A percentile compares a stretch with the other conserved stretches of the same genome.
phyloP scores from a whole-genome alignment of 768 basidiomycete species.

The Termitomyces bulborhizus region DNA sequence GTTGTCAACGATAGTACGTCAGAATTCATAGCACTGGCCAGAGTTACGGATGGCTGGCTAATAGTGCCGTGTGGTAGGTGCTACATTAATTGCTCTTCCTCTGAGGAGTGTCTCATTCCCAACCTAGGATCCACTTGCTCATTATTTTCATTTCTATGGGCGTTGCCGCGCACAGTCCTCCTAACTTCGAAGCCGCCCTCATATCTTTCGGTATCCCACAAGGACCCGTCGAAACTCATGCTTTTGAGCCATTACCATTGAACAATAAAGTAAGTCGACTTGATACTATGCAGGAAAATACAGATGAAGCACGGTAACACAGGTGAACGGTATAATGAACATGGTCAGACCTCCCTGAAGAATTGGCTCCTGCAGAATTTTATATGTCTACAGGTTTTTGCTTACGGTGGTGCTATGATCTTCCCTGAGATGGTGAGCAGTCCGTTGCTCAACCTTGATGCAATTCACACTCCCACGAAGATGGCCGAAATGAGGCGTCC shows the following conservation, averaged over 20 bases:
- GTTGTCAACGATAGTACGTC: background rate
- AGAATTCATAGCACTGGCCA: background rate
- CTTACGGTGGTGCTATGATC: constrained; percentile 49
- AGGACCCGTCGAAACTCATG: constrained; percentile 30
- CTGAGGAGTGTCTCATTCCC: background rate
- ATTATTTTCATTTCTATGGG: constrained; percentile 58
- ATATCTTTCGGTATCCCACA: constrained; percentile 24
- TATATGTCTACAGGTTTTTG: constrained; percentile 34
- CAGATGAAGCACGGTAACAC: background rate
- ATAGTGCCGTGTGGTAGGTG: constrained; percentile 35
- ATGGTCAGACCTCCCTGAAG: constrained; percentile 26
- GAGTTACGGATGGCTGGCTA: constrained; percentile 35
- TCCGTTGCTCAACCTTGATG: background rate
- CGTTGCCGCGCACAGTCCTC: constrained; percentile 46
- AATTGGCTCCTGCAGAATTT: background rate
- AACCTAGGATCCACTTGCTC: constrained; percentile 44
- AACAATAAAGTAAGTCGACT: constrained; percentile 22
- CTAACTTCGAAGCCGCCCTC: constrained; percentile 42
- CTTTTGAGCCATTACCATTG: constrained; percentile 31
- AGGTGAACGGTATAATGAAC: constrained; percentile 62
- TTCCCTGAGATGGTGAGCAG: constrained; percentile 35
- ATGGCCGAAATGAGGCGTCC: constrained; percentile 65
- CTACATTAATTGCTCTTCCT: background rate
- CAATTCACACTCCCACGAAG: constrained; percentile 19
- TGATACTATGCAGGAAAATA: background rate